A percentile compares a stretch with the other conserved stretches of the same genome.
phyloP scores from a whole-genome alignment of 352 stramenopile genomes.

The Phytophthora rubi region DNA sequence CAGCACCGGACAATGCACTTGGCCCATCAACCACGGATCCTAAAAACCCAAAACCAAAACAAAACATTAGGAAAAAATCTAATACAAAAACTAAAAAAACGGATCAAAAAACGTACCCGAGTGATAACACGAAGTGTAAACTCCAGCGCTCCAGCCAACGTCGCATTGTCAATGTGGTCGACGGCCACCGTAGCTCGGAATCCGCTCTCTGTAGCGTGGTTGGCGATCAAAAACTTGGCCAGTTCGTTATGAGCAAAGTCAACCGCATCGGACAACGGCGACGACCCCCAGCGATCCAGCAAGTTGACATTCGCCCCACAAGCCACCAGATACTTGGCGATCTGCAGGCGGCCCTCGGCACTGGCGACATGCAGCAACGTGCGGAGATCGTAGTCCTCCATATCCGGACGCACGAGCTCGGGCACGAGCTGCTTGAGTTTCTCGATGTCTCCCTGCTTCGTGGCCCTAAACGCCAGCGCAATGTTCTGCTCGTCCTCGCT shows the following conservation, averaged over 20 bases:
- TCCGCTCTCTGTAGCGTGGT: constrained; percentile 72
- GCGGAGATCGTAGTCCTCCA: constrained; percentile 79
- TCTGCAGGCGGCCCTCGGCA: constrained; percentile 63
- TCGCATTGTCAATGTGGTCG: constrained; percentile 67
- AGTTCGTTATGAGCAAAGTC: constrained; percentile 84
- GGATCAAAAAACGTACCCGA: constrained; percentile 36
- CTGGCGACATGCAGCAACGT: constrained; percentile 79
- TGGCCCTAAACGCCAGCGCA: constrained; percentile 60
- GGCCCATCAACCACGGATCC: constrained; percentile 74
- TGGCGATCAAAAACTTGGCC: constrained; percentile 65
- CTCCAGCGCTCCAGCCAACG: constrained; percentile 67
- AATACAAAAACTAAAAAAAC: background rate
- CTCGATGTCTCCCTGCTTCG: constrained; percentile 58
- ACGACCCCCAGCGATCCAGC: constrained; percentile 81
- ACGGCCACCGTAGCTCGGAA: constrained; percentile 58
- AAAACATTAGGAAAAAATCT: background rate
- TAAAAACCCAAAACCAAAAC: constrained; percentile 19
- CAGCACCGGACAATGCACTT: constrained; percentile 74
- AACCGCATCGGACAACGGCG: constrained; percentile 72
- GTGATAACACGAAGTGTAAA: constrained; percentile 71
- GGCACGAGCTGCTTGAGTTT: constrained; percentile 64
- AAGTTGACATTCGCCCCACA: constrained; percentile 81
- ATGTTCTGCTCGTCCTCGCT: constrained; percentile 52
- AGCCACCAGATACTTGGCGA: constrained; percentile 70
- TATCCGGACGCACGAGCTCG: constrained; percentile 59